phyloP scores from a whole-genome alignment of 768 basidiomycete genomes.

The Russula griseocarnosa region DNA sequence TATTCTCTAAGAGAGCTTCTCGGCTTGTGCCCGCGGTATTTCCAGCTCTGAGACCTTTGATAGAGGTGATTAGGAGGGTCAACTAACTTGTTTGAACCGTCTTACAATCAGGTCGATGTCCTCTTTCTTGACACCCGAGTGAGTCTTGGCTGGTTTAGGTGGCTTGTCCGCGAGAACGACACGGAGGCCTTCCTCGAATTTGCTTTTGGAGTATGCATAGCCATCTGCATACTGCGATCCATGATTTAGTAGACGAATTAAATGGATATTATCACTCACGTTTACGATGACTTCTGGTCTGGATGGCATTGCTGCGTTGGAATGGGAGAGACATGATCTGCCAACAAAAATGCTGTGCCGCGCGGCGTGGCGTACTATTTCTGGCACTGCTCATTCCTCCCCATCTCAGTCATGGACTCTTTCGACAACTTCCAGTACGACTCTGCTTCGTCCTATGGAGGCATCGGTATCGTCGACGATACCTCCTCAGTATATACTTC shows the following conservation, averaged over 20 bases:
- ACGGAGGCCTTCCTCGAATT: conserved; percentile 61
- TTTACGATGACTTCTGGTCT: conserved; percentile 66
- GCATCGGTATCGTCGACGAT: conserved; percentile 68
- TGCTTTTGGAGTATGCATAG: conserved; percentile 60
- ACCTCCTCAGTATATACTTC: conserved; percentile 77
- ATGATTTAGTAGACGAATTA: not conserved
- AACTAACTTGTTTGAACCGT: conserved; percentile 10
- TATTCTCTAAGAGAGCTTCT: conserved; percentile 53
- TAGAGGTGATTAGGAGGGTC: not conserved
- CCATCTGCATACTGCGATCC: conserved; percentile 56
- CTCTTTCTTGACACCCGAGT: conserved; percentile 47
- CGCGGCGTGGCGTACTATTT: not conserved
- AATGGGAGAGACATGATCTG: conserved; percentile 15
- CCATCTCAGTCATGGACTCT: conserved; percentile 55
- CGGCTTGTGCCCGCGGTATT: conserved; percentile 53
- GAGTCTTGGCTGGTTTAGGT: conserved; percentile 42
- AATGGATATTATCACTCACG: conserved; percentile 38
- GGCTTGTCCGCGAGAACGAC: conserved; percentile 55
- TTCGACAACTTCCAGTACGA: conserved; percentile 87
- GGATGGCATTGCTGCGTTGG: conserved; percentile 46
- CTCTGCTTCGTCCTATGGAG: conserved; percentile 75
- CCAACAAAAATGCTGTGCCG: not conserved
- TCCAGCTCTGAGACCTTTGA: conserved; percentile 63
- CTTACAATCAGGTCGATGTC: conserved; percentile 64
- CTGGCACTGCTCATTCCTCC: conserved; percentile 12